Base-by-base conservation (phyloP, 345 rosid genomes). In the Syzygium aromaticum region DNA sequence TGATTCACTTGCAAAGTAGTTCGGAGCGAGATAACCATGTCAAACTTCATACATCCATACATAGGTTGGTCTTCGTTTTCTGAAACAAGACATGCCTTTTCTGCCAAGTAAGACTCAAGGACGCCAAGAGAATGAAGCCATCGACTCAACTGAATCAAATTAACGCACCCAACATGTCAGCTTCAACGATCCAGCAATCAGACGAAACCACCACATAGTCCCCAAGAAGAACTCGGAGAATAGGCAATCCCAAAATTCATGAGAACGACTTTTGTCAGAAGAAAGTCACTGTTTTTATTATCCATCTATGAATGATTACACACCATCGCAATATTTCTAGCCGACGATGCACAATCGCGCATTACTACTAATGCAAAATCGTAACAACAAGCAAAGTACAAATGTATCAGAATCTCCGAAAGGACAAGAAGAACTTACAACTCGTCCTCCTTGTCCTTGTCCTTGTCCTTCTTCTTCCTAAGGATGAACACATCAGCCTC, bases 401-500 rank as follows among this genome's bases (percentile, higher is more conserved):
- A 8, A 40, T 9, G 1, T 73, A 33, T 38, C 27, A 38, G 49
- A 73, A 19, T 73, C 49, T 73, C 77, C 19, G 40, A 30, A 63
- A 63, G 77, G 28, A 63, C 77, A 14, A 14, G 15, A 30, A 28
- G 40, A 73, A 73, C 82, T 38, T 22, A 73, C 49, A 73, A 73
- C 27, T 73, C 49, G 49, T 73, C 49, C 49, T 67, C 78, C 78
- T 30, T 14, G 33, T 61, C 73, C 30, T 27, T 0, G 40, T 30
- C 46, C 80, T 73, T 33, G 84, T 89, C 89, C 52, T 89, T 88
- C 92, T 92, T 93, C 94, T 94, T 97, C 86, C 96, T 94, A 77
- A 97, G 91, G 23, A 96, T 90, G 88, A 91, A 97, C 54, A 97
- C 98, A 88, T 95, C 97, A 52, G 95, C 86, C 90, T 97, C 99